Percentiles rank a stretch among this genome's conserved stretches.
Evolutionary conservation across 306 rosid genomes (phyloP).

Genomic region (Aeschynomene evenia): DNA sequence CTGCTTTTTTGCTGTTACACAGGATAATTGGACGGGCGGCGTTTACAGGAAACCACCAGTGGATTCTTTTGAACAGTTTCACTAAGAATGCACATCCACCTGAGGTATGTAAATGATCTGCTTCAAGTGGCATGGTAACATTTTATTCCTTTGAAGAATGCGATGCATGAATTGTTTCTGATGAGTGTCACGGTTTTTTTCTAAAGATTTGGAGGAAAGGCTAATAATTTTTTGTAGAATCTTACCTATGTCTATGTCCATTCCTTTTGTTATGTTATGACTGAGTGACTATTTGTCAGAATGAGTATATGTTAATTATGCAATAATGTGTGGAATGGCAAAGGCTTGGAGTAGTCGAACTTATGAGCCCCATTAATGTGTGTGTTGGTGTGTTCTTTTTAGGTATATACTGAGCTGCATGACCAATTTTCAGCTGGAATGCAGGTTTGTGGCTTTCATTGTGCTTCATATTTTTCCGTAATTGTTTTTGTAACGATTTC

Average conservation of each 20-base stretch:
- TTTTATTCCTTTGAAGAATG: neutral
- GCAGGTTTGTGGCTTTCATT: constrained; percentile 60
- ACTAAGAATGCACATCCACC: constrained; percentile 62
- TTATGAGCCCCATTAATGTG: constrained; percentile 19
- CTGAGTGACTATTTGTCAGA: neutral
- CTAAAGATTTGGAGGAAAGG: neutral
- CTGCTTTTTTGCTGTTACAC: constrained; percentile 12
- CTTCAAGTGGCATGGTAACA: neutral
- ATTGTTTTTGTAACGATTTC: constrained; percentile 6
- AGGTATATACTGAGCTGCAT: constrained; percentile 78
- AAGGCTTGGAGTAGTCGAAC: constrained; percentile 13
- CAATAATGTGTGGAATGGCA: neutral
- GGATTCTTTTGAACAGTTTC: constrained; percentile 73
- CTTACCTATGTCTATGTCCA: neutral
- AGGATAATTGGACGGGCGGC: constrained; percentile 93
- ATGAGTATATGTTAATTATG: neutral
- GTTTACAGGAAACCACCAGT: constrained; percentile 82
- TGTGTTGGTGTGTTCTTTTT: constrained; percentile 29
- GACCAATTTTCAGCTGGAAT: constrained; percentile 84
- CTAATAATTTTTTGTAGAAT: neutral
- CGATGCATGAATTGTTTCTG: neutral
- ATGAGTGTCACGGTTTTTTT: neutral
- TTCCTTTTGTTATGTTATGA: neutral
- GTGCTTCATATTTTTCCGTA: constrained; percentile 3
- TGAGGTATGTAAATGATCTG: constrained; percentile 50